Percentiles rank a stretch among this genome's conserved stretches.
These are phyloP conservation scores for Purpureocillium takamizusanense DNA, from an alignment of 2,329 filamentous ascomycete species.

Conservation along the genomic window DNA sequence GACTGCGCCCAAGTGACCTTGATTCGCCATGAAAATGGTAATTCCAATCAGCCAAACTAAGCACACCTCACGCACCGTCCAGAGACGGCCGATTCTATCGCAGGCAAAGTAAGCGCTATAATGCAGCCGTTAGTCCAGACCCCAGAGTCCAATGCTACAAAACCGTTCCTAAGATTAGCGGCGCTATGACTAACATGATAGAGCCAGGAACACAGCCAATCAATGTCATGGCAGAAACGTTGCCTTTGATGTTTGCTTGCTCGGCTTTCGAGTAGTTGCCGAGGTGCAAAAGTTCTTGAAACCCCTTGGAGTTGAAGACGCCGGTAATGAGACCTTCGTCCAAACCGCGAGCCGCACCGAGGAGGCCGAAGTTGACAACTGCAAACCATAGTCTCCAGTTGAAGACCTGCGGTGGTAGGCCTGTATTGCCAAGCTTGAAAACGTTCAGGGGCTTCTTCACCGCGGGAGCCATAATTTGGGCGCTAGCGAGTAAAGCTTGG, in stretches of 20 bases:
- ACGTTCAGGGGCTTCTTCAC: slow-evolving; percentile 51
- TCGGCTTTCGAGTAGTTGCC: slow-evolving; percentile 40
- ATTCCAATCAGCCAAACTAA: slow-evolving; percentile 49
- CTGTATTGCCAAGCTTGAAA: slow-evolving; percentile 54
- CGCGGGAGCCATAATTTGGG: no score
- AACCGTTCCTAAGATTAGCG: no score
- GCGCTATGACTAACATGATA: slow-evolving; percentile 41
- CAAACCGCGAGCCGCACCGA: slow-evolving; percentile 70
- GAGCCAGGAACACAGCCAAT: slow-evolving; percentile 67
- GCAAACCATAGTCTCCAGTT: slow-evolving; percentile 76
- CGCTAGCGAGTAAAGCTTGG: no score
- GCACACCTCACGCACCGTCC: slow-evolving; percentile 51
- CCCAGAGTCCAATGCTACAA: no score
- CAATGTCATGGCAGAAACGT: slow-evolving; percentile 75
- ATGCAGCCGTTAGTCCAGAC: no score
- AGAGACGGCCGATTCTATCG: slow-evolving; percentile 53
- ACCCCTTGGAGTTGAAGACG: slow-evolving; percentile 56
- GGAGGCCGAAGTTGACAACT: slow-evolving; percentile 63
- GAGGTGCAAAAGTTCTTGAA: slow-evolving; percentile 51
- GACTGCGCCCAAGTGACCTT: slow-evolving; percentile 45
- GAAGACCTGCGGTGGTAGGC: slow-evolving; percentile 60
- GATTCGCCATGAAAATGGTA: slow-evolving; percentile 45
- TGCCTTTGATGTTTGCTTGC: slow-evolving; percentile 61
- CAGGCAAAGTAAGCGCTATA: slow-evolving; percentile 49
- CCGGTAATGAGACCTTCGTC: slow-evolving; percentile 73